A percentile compares a stretch with the other conserved stretches of the same genome.
phyloP scores from a whole-genome alignment of 345 rosid genomes.

The rapeseed (Brassica napus) region DNA sequence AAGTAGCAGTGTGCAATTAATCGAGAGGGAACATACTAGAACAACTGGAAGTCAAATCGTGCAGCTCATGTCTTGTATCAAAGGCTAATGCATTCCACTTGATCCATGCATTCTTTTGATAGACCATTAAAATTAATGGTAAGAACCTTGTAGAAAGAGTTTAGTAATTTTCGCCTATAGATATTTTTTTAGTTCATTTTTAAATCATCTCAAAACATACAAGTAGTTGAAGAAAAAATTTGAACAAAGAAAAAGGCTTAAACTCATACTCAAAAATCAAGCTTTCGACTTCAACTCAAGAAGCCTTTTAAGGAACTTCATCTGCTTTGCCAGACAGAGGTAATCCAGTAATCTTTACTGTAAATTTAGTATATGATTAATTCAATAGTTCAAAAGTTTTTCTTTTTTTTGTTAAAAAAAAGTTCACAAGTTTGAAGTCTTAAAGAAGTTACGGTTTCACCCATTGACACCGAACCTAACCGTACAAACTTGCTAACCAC shows the following conservation, averaged over 20 bases:
- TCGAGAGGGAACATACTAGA: neutral
- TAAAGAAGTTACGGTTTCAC: neutral
- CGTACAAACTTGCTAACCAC: neutral
- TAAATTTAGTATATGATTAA: neutral
- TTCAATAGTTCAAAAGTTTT: neutral
- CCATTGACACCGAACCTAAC: neutral
- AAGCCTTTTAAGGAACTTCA: neutral
- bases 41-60: neutral
- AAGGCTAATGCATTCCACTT: neutral
- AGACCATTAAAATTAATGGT: neutral
- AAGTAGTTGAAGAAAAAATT: neutral
- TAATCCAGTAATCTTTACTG: neutral
- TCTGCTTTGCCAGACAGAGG: neutral
- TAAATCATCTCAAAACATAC: neutral
- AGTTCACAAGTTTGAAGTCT: neutral
- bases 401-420: too few relatives aligned
- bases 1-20: neutral
- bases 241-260: neutral
- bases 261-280: neutral
- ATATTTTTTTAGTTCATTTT: neutral
- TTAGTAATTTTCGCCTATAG: neutral
- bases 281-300: neutral
- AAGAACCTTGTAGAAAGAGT: neutral
- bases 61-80: neutral
- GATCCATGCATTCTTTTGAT: neutral